Evolutionary conservation across 148 eudicot genomes (phyloP), one percentile per base, ranked within the genome.

Genomic region (Fallopia convolvulus): DNA sequence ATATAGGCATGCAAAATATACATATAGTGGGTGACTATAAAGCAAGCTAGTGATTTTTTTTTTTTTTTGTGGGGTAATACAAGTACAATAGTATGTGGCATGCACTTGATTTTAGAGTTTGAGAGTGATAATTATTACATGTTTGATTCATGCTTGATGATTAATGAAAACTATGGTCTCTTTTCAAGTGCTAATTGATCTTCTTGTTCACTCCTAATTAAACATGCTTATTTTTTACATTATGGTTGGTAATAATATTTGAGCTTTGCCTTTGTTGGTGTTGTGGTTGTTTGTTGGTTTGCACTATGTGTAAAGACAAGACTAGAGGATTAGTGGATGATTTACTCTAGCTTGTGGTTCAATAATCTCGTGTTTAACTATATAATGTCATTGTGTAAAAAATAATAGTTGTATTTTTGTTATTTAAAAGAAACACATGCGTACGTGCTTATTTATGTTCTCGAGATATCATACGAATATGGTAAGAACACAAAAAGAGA

Each of bases 201-300:
- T 58, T 58, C 71, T 65, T 65, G 71, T 26, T 65, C 41, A 65
- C 41, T 63, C 39, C 70, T 63, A 63, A 11, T 63, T 63, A 13
- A 26, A 30, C 40, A 26, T 12, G 36, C 21, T 11, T 26, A 30
- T 3, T 9, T 26, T 21, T 26, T 63, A 63, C 70, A 10, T 26
- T 63, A 63, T 63, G 39, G 2, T 5, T 0, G 1, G 23, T 55
- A 18, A 20, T 55, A 18, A 55, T n/a, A 20, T 55, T 55, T 55
- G 61, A 1, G 61, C 14, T 48, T 48, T 48, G 50, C 23, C 61
- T 55, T 55, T 55, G 61, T n/a, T 1, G 61, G 23, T 55, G 20
- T 14, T 0, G 56, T 50, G 15, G 23, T 55, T 55, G 70, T 63
- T 30, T 63, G 70, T 61, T 61, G 68, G 68, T 61, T 21, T 61